Evolutionary conservation across 2,329 filamentous ascomycete species (phyloP), one percentile per base, ranked within the genome.

Genomic region (Fusarium chlamydosporum): DNA sequence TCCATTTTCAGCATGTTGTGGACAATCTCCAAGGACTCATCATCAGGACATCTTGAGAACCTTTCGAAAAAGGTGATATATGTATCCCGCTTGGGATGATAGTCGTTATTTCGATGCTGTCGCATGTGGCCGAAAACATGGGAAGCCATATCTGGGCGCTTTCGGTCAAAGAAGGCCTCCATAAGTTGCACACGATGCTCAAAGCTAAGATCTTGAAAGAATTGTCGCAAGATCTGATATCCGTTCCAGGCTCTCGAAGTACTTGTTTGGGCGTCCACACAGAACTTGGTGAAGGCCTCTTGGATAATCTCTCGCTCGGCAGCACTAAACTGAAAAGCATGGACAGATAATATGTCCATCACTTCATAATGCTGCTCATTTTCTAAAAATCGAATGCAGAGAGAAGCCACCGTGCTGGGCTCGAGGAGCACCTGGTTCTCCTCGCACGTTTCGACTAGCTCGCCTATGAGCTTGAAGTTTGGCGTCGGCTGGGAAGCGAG

Each of bases 1-100:
- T 99, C 96, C 78, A 97, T 90, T 81, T 97, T 98, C 70, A 97
- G 85, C 88, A 97, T 95, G 76, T 97, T 97, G 81, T 97, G 92
- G 3, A 97, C 87, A 65, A 91, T 88, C 61, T 89, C 88, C 20
- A 97, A 81, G 41, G 89, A 89, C 57, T 92, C 89, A 2, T 80
- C 31, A 56, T 83, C 81, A 2, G 80, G 80, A 41, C 80, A 79
- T n/a, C 79, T 78, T 5, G 90, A 90, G 26, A 97, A 86, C 4
- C 93, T 92, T 62, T 92, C 87, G 59, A 98, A 91, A 65, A 90
- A 94, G 34, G 85, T 81, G 5, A 92, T 86, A 76, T 99, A 99
- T 7, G 91, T 92, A 43, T 92, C 89, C 11, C 87, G 79, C 4
- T 84, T 90, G 0, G 96, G 93, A 1, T 91, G 88, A 23, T 88